Evolutionary conservation across 2,329 filamentous ascomycete species (phyloP), one percentile per base, ranked within the genome.

Genomic region (Mariannaea sp.): DNA sequence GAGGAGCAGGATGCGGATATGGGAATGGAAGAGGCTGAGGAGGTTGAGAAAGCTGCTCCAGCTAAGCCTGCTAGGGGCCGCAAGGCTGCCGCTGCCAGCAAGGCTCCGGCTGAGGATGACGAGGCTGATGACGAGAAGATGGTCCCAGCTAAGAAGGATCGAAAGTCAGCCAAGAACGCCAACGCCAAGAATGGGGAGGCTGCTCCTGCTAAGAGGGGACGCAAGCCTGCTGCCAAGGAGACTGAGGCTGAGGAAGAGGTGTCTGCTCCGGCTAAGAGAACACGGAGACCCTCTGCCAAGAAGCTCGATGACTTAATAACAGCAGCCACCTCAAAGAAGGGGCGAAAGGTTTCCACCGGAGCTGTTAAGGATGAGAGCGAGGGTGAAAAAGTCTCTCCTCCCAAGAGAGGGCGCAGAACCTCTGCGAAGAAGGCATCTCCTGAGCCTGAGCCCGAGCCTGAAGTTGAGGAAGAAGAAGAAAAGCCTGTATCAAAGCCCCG

Each of bases 401-500:
- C 51, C 10, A 56, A 51, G 26, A 48, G 24, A 35, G 51, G 47
- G 30, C 59, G 59, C 27, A 53, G 27, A 14, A 24, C 29, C 38
- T 39, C 38, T 16, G 20, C 30, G 22, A 65, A 56, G 44, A 64
- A 65, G 40, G 58, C 17, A 9, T 14, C 45, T 17, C 16, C 17
- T 29, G 29, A 32, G 13, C 45, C 40, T 4, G 38, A 62, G 1
- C 56, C 29, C 16, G 55, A 41, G 16, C 53, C 36, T 7, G 55
- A 62, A 22, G 47, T 53, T 29, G 26, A 5, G 13, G 10, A 6
- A n/a, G 29, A 32, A 17, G 38, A 60, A 19, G 62, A 69, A 41
- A 66, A 74, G 60, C 60, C 69, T 20, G 69, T 62, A 5, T 61
- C 70, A 10, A 75, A 49, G 45, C 27, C 51, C 33, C 33, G 41